Conservation (phyloP, 495 filamentous ascomycete genomes). For the Collariella sp. region DNA sequence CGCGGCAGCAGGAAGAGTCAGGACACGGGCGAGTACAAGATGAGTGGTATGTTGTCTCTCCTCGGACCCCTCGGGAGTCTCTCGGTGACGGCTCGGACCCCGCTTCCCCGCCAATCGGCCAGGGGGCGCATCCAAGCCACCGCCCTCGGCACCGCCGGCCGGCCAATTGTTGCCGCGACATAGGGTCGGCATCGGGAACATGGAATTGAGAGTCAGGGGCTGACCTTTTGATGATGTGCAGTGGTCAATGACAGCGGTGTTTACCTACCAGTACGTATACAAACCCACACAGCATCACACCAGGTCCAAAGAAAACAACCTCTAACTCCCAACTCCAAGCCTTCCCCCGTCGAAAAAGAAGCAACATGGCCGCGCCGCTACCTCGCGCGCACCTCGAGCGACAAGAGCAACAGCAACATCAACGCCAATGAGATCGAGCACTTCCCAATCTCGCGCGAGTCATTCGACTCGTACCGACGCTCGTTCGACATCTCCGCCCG, state of each 20-base stretch:
- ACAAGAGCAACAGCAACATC: constrained; percentile 54
- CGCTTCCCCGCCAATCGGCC: neutral
- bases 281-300: neutral
- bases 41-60: constrained; percentile 55
- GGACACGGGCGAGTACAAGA: constrained; percentile 68
- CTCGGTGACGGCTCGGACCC: neutral
- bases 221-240: constrained; percentile 29
- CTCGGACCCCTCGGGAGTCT: neutral
- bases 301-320: neutral
- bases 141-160: neutral
- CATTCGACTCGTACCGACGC: constrained; percentile 93
- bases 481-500: constrained; percentile 95
- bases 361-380: constrained; percentile 73
- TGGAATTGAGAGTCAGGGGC: neutral
- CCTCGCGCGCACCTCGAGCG: constrained; percentile 56
- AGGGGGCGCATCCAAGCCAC: constrained; percentile 2
- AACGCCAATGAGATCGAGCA: constrained; percentile 66
- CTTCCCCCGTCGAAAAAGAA: constrained; percentile 81
- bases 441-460: constrained; percentile 94
- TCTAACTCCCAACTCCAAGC: constrained; percentile 43
- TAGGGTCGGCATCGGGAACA: neutral
- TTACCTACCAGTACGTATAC: constrained; percentile 74
- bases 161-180: too few relatives aligned
- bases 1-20: constrained; percentile 45
- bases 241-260: constrained; percentile 96